A percentile compares a stretch with the other conserved stretches of the same genome.
Evolutionary conservation across 345 rosid species (phyloP).

Genomic region (Camelina sativa): DNA sequence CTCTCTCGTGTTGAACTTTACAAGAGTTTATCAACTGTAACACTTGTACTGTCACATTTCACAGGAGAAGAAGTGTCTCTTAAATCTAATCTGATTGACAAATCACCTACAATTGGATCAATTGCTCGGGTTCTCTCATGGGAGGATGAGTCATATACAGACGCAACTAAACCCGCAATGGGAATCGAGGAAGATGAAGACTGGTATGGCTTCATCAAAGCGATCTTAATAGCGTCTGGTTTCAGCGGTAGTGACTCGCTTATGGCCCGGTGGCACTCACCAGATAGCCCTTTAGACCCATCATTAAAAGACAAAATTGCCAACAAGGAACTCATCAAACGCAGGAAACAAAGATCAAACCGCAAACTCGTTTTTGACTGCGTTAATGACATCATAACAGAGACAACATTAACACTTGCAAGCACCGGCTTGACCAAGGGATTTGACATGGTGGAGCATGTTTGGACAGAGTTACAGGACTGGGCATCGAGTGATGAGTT

Average conservation of each 20-base stretch:
- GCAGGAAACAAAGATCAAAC: constrained; percentile 66
- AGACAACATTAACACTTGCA: constrained; percentile 40
- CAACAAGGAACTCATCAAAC: constrained; percentile 57
- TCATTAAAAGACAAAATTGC: constrained; percentile 61
- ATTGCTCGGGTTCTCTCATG: constrained; percentile 63
- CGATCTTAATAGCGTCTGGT: constrained; percentile 60
- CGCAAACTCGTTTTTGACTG: constrained; percentile 75
- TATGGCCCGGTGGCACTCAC: constrained; percentile 67
- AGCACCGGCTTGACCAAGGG: constrained; percentile 17
- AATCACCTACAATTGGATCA: constrained; percentile 76
- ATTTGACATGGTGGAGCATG: constrained; percentile 54
- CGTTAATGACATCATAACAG: constrained; percentile 65
- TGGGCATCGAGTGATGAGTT: constrained; percentile 80
- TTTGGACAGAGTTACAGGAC: constrained; percentile 70
- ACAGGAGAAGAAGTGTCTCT: constrained; percentile 58
- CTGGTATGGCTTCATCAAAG: constrained; percentile 63
- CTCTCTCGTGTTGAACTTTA: constrained; percentile 11
- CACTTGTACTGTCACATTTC: constrained; percentile 20
- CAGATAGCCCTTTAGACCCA: constrained; percentile 80
- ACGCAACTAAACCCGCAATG: constrained; percentile 45
- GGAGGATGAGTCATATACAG: constrained; percentile 55
- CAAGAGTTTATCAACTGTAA: constrained; percentile 13
- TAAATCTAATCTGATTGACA: constrained; percentile 76
- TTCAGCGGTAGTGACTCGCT: constrained; percentile 50
- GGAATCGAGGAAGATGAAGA: constrained; percentile 61